phyloP scores from a whole-genome alignment of 2,329 filamentous ascomycete species.

The Pyrenophora seminiperda region DNA sequence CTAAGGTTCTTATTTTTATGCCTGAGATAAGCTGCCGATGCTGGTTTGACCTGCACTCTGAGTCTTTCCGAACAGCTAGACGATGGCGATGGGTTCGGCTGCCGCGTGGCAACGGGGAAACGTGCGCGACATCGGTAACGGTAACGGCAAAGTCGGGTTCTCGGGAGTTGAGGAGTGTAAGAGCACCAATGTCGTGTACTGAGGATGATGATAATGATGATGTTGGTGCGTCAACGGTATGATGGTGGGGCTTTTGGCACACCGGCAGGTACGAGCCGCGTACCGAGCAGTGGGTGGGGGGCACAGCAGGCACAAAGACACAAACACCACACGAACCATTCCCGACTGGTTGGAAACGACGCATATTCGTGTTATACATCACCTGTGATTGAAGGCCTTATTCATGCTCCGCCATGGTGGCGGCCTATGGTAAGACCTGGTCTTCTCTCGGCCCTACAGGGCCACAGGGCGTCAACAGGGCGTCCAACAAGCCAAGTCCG shows the following conservation, averaged over 20 bases:
- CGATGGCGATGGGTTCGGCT: not conserved
- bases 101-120: not conserved
- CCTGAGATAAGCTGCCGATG: constrained; percentile 10
- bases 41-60: constrained; percentile 2
- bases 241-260: not conserved
- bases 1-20: constrained; percentile 9
- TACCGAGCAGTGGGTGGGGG: constrained; percentile 3
- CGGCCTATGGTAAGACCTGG: constrained; percentile 14
- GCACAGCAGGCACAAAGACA: constrained; percentile 8
- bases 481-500: too few species aligned
- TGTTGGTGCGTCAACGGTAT: not conserved
- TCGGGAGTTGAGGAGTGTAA: not conserved
- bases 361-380: not conserved
- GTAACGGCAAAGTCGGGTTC: not conserved
- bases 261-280: constrained; percentile 7
- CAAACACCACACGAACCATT: constrained; percentile 1
- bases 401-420: constrained; percentile 10
- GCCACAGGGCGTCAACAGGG: constrained; percentile 10
- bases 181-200: not conserved
- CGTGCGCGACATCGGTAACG: not conserved
- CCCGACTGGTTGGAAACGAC: not conserved
- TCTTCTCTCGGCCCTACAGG: constrained; percentile 13
- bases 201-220: not conserved
- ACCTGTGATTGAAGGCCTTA: constrained; percentile 7
- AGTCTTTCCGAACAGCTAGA: not conserved